Evolutionary conservation across 2,329 filamentous ascomycete genomes (phyloP), one percentile per base, ranked within the genome.

Genomic region (Fusarium sarcochroum): DNA sequence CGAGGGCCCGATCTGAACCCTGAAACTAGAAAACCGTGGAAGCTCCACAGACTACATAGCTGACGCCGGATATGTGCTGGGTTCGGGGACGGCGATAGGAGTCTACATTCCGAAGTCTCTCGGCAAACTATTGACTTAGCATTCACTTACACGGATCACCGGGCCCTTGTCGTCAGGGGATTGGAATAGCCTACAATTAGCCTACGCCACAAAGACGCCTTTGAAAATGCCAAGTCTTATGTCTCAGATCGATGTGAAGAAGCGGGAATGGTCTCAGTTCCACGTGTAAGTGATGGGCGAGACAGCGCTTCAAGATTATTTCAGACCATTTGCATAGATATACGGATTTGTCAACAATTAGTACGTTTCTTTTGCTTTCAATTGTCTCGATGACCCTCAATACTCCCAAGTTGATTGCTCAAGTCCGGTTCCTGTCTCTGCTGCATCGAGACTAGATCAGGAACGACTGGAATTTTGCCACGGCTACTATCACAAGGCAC

Each of bases 391-490:
- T 7, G 6, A 34, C 0, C 0, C 2, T 18, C 3, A 17, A 5
- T 6, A 2, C n/a, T 37, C 18, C 35, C 5, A n/a, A 15, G 5
- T 7, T 10, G 2, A 1, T 13, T 1, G 11, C 6, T 23, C 6
- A 11, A 14, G 40, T 23, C 1, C 21, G 45, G 48, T 41, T 45
- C 20, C 27, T 27, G 37, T 10, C 15, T 23, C 54, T 35, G 54
- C 54, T 66, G 63, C 63, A 55, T 66, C 47, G 8, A 66, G 55
- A 30, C 23, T 66, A 66, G 63, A 47, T 23, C 54, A 66, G 61
- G 61, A 61, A 66, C 63, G 38, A 63, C 62, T 66, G 63, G 62
- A 66, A 66, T 66, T 56, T 62, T 47, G 62, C 56, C 63, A 57
- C 62, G n/a, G 5, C 25, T 27, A 17, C 49, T 25, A 37, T 4